Evolutionary conservation across 202 grass and related monocot species (phyloP).

Genomic region (Elaeis oleifera): DNA sequence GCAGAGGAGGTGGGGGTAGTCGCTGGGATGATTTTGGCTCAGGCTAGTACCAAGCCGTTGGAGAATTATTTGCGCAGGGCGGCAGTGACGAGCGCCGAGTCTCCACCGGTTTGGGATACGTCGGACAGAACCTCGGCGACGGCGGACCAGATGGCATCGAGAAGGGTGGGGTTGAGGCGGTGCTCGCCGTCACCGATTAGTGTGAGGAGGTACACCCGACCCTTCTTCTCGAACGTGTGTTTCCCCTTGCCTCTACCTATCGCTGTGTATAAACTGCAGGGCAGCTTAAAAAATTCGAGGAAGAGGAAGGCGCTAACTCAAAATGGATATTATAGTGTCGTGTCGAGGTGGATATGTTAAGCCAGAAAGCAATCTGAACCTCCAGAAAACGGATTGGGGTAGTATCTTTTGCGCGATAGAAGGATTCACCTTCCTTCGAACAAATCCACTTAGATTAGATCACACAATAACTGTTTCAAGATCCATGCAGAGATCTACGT

Average conservation of each 20-base stretch:
- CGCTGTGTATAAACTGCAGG: no score
- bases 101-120: conserved; percentile 1
- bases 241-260: neutral
- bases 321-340: no score
- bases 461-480: no score
- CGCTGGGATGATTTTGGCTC: conserved; percentile 31
- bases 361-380: no score
- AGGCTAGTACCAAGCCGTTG: conserved; percentile 58
- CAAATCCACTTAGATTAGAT: no score
- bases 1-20: conserved; percentile 16
- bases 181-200: conserved; percentile 55
- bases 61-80: conserved; percentile 69
- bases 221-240: conserved; percentile 46
- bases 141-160: conserved; percentile 44
- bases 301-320: no score
- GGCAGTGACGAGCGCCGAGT: conserved; percentile 40
- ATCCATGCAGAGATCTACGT: no score
- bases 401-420: no score
- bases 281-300: no score
- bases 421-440: no score
- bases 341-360: no score
- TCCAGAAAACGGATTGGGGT: no score
- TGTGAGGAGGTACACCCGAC: conserved; percentile 57
- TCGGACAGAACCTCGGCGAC: conserved; percentile 30
- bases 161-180: conserved; percentile 37